Percentiles rank a stretch among this genome's conserved stretches.
Conservation (phyloP, 352 stramenopile species). For the Phytophthora palmivora region DNA sequence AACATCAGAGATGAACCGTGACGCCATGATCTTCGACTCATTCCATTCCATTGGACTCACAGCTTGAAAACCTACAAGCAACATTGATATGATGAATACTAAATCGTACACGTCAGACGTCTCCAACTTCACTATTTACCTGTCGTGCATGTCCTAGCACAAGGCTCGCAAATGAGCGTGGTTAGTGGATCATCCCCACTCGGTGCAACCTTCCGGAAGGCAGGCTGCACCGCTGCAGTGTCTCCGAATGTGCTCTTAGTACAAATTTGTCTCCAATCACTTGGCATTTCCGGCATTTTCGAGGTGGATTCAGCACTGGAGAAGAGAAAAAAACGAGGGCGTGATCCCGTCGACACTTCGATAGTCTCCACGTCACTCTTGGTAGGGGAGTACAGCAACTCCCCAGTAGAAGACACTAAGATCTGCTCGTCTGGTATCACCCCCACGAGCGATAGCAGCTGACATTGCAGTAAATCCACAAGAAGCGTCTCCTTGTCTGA, state of each 20-base stretch:
- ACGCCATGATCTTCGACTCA: constrained; percentile 29
- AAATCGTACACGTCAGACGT: neutral
- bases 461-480: constrained; percentile 71
- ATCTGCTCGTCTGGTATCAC: constrained; percentile 65
- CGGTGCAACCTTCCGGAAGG: constrained; percentile 40
- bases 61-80: constrained; percentile 43
- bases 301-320: constrained; percentile 11
- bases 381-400: constrained; percentile 44
- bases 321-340: constrained; percentile 55
- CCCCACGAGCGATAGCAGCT: constrained; percentile 72
- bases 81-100: constrained; percentile 9
- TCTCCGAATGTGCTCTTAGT: constrained; percentile 66
- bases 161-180: constrained; percentile 66
- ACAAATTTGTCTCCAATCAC: constrained; percentile 72
- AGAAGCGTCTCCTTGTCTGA: constrained; percentile 34
- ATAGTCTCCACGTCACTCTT: constrained; percentile 28
- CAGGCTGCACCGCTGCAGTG: constrained; percentile 54
- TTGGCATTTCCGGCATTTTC: constrained; percentile 18
- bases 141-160: constrained; percentile 69
- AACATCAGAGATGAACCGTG: constrained; percentile 73
- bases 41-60: constrained; percentile 61
- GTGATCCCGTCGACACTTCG: constrained; percentile 7
- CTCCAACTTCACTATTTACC: constrained; percentile 33
- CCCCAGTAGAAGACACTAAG: constrained; percentile 52
- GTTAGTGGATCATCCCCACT: constrained; percentile 4